Evolutionary conservation across 768 basidiomycete genomes (phyloP).

Genomic region (Strobilomyces dryophilus): DNA sequence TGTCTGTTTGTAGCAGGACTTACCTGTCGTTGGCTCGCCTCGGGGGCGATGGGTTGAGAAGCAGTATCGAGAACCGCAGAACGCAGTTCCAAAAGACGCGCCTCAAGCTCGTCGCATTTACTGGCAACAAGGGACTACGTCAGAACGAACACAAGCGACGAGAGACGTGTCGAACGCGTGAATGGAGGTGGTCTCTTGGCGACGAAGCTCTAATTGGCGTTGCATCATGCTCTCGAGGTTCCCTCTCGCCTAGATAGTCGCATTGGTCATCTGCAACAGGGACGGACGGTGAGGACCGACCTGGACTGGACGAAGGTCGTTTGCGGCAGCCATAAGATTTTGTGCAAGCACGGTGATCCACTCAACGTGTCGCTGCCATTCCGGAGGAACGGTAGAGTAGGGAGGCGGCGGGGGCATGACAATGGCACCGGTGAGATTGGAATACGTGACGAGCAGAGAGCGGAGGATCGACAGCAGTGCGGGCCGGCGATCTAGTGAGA

Average conservation of each 20-base stretch:
- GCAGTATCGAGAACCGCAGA: constrained; percentile 14
- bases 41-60: background rate
- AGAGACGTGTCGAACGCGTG: constrained; percentile 51
- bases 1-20: background rate
- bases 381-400: constrained; percentile 43
- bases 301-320: constrained; percentile 87
- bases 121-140: constrained; percentile 31
- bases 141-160: background rate
- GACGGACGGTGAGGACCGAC: constrained; percentile 34
- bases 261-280: background rate
- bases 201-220: constrained; percentile 68
- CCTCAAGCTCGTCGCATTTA: constrained; percentile 69
- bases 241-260: constrained; percentile 58
- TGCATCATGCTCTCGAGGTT: constrained; percentile 82
- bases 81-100: constrained; percentile 56
- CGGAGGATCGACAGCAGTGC: constrained; percentile 68
- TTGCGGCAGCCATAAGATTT: constrained; percentile 88
- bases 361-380: constrained; percentile 73
- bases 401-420: constrained; percentile 59
- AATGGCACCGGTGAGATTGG: constrained; percentile 64
- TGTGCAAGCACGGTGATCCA: constrained; percentile 80
- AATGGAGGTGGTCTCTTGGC: constrained; percentile 64
- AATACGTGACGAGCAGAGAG: constrained; percentile 78
- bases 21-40: constrained; percentile 16
- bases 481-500: constrained; percentile 63